Evolutionary conservation across 2,329 filamentous ascomycete species (phyloP).

Genomic region (Lachnellula cervina): DNA sequence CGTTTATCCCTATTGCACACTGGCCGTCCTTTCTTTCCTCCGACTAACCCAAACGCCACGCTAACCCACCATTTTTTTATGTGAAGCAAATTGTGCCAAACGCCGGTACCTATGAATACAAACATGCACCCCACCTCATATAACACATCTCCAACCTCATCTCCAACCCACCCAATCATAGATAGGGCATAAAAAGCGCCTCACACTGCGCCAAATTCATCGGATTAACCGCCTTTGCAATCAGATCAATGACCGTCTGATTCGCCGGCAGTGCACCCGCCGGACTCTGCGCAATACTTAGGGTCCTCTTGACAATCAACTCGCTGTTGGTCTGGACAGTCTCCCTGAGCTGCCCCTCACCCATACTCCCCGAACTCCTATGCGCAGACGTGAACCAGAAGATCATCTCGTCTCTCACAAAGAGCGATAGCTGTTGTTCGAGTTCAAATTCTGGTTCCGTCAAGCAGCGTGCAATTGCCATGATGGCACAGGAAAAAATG

Average conservation of each 20-base stretch:
- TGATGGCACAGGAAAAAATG: slow-evolving; percentile 89
- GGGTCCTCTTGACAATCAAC: slow-evolving; percentile 83
- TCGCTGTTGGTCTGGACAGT: slow-evolving; percentile 82
- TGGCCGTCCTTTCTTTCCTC: background rate
- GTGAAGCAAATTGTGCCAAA: background rate
- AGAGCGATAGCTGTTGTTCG: slow-evolving; percentile 90
- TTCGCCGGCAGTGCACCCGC: slow-evolving; percentile 84
- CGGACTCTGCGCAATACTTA: slow-evolving; percentile 69
- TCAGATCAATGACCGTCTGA: slow-evolving; percentile 92
- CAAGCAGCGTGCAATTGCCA: slow-evolving; percentile 92
- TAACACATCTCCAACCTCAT: background rate
- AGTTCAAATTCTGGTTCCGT: slow-evolving; percentile 85
- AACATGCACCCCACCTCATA: background rate
- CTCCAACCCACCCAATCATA: slow-evolving; percentile 48
- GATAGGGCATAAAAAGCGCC: slow-evolving; percentile 94
- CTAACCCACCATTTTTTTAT: slow-evolving; percentile 13
- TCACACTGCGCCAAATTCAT: slow-evolving; percentile 84
- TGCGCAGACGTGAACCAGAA: slow-evolving; percentile 80
- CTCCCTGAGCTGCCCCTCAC: slow-evolving; percentile 63
- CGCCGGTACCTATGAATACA: background rate
- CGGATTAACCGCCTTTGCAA: slow-evolving; percentile 89
- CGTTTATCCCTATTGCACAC: too few species aligned
- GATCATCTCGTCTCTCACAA: slow-evolving; percentile 96
- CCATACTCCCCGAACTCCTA: slow-evolving; percentile 57
- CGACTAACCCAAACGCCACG: slow-evolving; percentile 13